Evolutionary conservation across 208 protist genomes (phyloP), one percentile per base, ranked within the genome.

Genomic region (Leishmania braziliensis): DNA sequence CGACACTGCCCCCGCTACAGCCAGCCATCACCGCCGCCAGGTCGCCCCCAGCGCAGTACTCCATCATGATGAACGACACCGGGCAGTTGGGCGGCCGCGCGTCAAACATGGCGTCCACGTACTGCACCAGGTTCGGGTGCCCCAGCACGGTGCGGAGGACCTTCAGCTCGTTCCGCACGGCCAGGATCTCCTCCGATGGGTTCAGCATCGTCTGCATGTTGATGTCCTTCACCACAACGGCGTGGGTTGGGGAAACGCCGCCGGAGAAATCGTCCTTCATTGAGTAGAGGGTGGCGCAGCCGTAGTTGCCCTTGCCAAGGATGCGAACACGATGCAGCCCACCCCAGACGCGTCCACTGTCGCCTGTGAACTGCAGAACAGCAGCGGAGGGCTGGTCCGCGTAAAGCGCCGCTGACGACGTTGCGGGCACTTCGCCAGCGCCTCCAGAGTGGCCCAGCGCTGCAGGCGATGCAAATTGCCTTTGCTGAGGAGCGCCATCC

Each of bases 271-370:
- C 62, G 36, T 71, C 80, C 33, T 73, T 65, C 16, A 86, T 70
- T 5, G 80, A 71, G 79, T 96, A 96, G 5, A 95, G 77, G 54
- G 93, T 95, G 12, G 93, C 93, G 68, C 89, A 95, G 62, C 93
- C 93, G 86, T 95, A 96, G 74, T 83, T 94, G 43, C 93, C 93
- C 62, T 96, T 96, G 48, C 93, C 93, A 18, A 96, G 77, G 63
- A 96, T 93, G n/a, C 86, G 85, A 33, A 91, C 86, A 12, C 90
- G 82, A 60, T 86, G 62, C 70, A 96, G 75, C 43, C n/a, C 72
- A 20, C 66, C 16, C 88, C 88, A 91, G 43, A 9, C 4, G 18
- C 60, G 14, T 10, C 88, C 88, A 14, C 80, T 86, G 72, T 87
- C 88, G 4, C 83, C 86, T 23, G 20, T 56, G 36, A 91, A 83